Conservation (phyloP, 371 early-diverging fungal species). For the Mucor lusitanicus region DNA sequence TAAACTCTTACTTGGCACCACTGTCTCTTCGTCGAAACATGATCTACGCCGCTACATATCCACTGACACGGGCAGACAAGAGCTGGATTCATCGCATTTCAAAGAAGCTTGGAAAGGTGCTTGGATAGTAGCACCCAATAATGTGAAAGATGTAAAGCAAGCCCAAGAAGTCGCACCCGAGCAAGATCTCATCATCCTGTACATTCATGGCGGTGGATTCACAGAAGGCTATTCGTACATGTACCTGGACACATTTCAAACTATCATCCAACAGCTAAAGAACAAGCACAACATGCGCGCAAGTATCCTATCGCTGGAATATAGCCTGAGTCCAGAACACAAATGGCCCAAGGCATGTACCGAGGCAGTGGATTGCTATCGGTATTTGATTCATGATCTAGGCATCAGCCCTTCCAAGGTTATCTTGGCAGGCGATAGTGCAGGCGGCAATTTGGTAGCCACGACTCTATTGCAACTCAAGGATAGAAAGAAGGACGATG, state of each 20-base stretch:
- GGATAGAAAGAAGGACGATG: not conserved
- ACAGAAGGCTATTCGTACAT: slow-evolving; percentile 23
- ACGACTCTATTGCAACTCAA: slow-evolving; percentile 18
- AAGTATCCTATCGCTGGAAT: slow-evolving; percentile 31
- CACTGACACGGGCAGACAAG: slow-evolving; percentile 5
- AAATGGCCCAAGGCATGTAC: slow-evolving; percentile 29
- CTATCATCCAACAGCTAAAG: slow-evolving; percentile 14
- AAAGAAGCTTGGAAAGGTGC: slow-evolving; percentile 26
- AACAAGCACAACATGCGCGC: slow-evolving; percentile 12
- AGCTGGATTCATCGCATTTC: slow-evolving; percentile 17
- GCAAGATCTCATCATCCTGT: slow-evolving; percentile 25
- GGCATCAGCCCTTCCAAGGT: slow-evolving; percentile 16
- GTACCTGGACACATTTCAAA: slow-evolving; percentile 24
- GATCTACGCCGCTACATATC: not conserved
- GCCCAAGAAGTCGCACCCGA: slow-evolving; percentile 11
- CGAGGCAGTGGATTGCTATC: slow-evolving; percentile 27
- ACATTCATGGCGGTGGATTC: slow-evolving; percentile 37
- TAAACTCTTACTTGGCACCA: not conserved
- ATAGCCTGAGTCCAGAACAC: slow-evolving; percentile 22
- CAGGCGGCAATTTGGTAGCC: slow-evolving; percentile 28
- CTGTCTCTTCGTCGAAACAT: not conserved
- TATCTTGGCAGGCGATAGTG: slow-evolving; percentile 29
- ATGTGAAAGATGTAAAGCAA: slow-evolving; percentile 4
- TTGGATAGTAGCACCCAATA: slow-evolving; percentile 27
- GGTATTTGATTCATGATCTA: slow-evolving; percentile 22